phyloP scores from a whole-genome alignment of 2,329 filamentous ascomycete species.

The Xylariaceae sp. region DNA sequence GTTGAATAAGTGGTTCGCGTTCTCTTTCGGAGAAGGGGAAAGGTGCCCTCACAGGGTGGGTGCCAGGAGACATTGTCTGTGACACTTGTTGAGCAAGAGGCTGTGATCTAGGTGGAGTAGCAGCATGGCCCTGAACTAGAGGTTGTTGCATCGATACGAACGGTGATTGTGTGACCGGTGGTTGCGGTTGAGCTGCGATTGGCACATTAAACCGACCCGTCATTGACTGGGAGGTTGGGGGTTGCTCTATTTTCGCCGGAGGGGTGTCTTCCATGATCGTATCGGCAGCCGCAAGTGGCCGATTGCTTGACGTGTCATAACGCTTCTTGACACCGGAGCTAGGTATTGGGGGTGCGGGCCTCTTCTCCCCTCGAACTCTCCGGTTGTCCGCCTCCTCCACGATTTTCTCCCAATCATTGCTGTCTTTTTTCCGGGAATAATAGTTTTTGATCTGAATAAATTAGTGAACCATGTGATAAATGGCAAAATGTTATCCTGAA shows the following conservation, averaged over 20 bases:
- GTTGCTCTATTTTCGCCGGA: constrained; percentile 49
- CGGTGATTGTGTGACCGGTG: constrained; percentile 31
- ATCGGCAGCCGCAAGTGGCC: constrained; percentile 55
- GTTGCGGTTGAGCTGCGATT: constrained; percentile 47
- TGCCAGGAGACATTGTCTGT: constrained; percentile 51
- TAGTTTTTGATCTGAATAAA: constrained; percentile 66
- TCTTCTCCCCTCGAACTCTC: constrained; percentile 57
- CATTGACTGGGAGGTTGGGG: constrained; percentile 40
- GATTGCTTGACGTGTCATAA: constrained; percentile 49
- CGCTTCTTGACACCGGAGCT: constrained; percentile 54
- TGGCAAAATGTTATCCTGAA: neutral
- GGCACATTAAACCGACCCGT: constrained; percentile 50
- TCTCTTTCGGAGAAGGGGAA: constrained; percentile 53
- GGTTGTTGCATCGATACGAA: constrained; percentile 35
- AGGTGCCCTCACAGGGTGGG: constrained; percentile 49
- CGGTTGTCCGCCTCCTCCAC: constrained; percentile 63
- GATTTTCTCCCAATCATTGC: constrained; percentile 63
- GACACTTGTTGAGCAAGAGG: constrained; percentile 41
- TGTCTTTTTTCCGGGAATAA: constrained; percentile 65
- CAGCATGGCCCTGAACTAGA: constrained; percentile 30
- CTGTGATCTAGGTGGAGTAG: constrained; percentile 38
- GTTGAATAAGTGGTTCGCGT: constrained; percentile 34
- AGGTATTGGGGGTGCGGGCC: constrained; percentile 62
- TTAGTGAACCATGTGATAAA: constrained; percentile 22
- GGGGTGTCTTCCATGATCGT: constrained; percentile 48